Base-by-base conservation (phyloP, 306 rosid genomes). In the Prosopis cineraria region DNA sequence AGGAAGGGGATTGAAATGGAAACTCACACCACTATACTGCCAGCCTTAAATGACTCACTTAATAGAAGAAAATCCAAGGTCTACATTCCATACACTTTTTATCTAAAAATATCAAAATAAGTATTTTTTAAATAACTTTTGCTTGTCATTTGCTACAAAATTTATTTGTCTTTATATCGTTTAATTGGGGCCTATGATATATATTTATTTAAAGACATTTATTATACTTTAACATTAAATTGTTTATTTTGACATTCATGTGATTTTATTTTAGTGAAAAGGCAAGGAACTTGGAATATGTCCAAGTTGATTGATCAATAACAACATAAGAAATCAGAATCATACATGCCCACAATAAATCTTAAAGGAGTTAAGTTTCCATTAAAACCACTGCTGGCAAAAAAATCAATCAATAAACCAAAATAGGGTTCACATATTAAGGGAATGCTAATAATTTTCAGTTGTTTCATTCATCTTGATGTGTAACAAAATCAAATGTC, bases 391-490 rank as follows among this genome's bases (percentile, higher is more conserved):
- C 3, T 52, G 10, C 1, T 19, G 12, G 24, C 58, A 50, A n/a
- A 9, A 10, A 52, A 85, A 36, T 31, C 53, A 76, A 79, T 81
- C 64, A 66, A 72, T 33, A 75, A 36, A 29, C 63, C 84, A 22
- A 79, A 85, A 79, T 40, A 47, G n/a, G 75, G 63, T 66, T 27
- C 60, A 39, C 75, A 79, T 13, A 33, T 40, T 29, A 75, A 76
- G 84, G 78, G 7, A 40, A 59, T 7, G 37, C 62, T 55, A 16
- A 37, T 64, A 81, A 8, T 75, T 78, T 76, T 58, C 65, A 55
- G 31, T 65, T 72, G 69, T 78, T 47, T 76, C 44, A n/a, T n/a
- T n/a, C n/a, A 79, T 72, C 75, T 34, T 72, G 68, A 82, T 68
- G 75, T 76, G 79, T 65, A 24, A 48, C 29, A 72, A 47, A 59